Conservation (phyloP, 345 rosid species). For the Aquilaria sinensis region DNA sequence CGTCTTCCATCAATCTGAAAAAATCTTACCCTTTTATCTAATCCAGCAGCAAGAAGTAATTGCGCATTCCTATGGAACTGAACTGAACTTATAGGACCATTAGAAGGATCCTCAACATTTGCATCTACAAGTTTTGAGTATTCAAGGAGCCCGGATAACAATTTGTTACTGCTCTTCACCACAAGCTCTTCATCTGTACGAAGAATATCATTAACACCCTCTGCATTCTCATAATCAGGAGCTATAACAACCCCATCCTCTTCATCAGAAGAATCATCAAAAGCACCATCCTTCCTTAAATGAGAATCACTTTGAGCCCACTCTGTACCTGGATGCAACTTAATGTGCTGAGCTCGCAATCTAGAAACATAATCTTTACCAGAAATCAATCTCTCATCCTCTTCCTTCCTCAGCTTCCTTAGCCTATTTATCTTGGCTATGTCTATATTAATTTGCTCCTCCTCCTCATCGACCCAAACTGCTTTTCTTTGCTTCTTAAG, state of each 20-base stretch:
- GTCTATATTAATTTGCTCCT: conserved; percentile 43
- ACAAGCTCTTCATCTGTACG: conserved; percentile 75
- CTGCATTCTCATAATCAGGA: conserved; percentile 28
- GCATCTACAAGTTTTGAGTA: conserved; percentile 83
- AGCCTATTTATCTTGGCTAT: conserved; percentile 64
- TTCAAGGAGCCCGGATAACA: conserved; percentile 73
- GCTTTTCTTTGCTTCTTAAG: conserved; percentile 39
- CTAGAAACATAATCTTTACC: conserved; percentile 72
- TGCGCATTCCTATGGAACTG: conserved; percentile 89
- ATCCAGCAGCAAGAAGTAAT: conserved; percentile 75
- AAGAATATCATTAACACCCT: conserved; percentile 54
- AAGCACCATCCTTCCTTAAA: conserved; percentile 14
- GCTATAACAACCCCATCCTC: conserved; percentile 26
- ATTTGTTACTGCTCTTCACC: conserved; percentile 42
- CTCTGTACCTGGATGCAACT: conserved; percentile 80
- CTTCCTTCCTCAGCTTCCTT: conserved; percentile 88
- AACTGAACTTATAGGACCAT: conserved; percentile 70
- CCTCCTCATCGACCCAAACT: conserved; percentile 95
- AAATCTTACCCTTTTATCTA: conserved; percentile 63
- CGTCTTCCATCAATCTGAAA: conserved; percentile 94
- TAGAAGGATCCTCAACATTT: conserved; percentile 66
- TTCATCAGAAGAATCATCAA: conserved; percentile 46
- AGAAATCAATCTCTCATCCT: conserved; percentile 58
- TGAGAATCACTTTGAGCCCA: conserved; percentile 63
- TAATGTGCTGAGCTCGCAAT: conserved; percentile 78